Conservation (phyloP, 1,284 basidiomycete genomes). For the Marasmius oreades region DNA sequence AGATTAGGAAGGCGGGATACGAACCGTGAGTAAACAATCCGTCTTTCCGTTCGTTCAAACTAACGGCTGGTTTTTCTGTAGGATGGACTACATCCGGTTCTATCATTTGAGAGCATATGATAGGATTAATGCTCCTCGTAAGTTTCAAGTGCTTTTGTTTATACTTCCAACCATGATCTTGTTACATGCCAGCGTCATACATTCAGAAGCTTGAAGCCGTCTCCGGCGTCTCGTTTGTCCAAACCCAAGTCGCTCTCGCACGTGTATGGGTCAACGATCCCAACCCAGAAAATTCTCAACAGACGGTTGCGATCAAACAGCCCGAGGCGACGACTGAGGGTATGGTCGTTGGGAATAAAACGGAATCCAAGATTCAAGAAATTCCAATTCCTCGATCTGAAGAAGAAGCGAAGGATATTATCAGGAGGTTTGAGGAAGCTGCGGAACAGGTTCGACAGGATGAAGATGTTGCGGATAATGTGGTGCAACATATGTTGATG, state of each 20-base stretch:
- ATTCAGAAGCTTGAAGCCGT: conserved; percentile 70
- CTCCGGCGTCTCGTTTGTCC: conserved; percentile 77
- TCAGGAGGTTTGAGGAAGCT: conserved; percentile 65
- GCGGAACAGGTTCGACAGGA: conserved; percentile 53
- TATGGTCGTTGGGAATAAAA: conserved; percentile 41
- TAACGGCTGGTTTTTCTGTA: conserved; percentile 24
- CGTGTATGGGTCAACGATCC: conserved; percentile 73
- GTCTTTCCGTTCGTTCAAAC: background rate
- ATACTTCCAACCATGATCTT: background rate
- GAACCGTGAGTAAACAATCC: conserved; percentile 62
- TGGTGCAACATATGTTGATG: conserved; percentile 73
- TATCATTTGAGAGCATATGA: conserved; percentile 91
- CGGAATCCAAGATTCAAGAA: conserved; percentile 41
- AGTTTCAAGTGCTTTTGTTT: background rate
- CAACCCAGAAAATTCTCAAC: conserved; percentile 30
- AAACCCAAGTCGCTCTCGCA: conserved; percentile 85
- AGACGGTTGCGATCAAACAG: conserved; percentile 49
- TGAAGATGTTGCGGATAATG: conserved; percentile 64
- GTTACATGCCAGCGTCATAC: conserved; percentile 37
- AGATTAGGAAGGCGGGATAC: conserved; percentile 73
- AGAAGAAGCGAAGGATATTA: conserved; percentile 61
- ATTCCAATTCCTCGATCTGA: conserved; percentile 64
- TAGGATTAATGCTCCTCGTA: conserved; percentile 78
- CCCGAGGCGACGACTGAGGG: conserved; percentile 44
- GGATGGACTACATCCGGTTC: conserved; percentile 79